phyloP scores from a whole-genome alignment of 2,329 filamentous ascomycete genomes.

The Sporothrix variecibatus region DNA sequence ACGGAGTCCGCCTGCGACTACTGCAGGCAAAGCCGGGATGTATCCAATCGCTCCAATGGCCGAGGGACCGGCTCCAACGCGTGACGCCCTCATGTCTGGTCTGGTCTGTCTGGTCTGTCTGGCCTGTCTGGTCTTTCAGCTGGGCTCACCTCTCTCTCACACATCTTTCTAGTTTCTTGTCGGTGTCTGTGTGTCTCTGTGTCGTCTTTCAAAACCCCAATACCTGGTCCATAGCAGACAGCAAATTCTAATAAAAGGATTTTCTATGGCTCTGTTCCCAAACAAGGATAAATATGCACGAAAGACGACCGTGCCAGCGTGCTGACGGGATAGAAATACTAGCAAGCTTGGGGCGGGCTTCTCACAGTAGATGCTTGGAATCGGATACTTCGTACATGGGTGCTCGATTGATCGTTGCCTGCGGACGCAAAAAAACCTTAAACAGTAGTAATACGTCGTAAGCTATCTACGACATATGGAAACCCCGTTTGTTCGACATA shows the following conservation, averaged over 20 bases:
- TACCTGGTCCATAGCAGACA: conserved; percentile 16
- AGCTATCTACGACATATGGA: not conserved
- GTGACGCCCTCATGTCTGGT: not conserved
- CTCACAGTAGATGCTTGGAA: not conserved
- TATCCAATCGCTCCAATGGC: not conserved
- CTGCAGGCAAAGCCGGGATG: conserved; percentile 1
- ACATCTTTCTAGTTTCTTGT: not conserved
- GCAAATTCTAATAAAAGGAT: conserved; percentile 1
- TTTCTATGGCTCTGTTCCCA: not conserved
- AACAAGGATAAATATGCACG: not conserved
- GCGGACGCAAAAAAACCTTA: not conserved
- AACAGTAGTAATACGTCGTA: not conserved
- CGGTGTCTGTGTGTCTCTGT: not conserved
- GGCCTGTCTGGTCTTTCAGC: not conserved
- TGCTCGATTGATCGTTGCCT: not conserved
- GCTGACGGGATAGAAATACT: not conserved
- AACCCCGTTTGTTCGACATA: not conserved
- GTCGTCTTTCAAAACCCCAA: not conserved
- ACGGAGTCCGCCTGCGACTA: not conserved
- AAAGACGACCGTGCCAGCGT: not conserved
- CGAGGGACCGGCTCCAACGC: not conserved
- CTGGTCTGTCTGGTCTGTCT: too few species aligned
- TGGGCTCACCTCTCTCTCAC: not conserved
- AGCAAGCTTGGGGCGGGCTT: too few species aligned
- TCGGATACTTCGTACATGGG: not conserved